Conservation (phyloP, 192 early-diverging fungal species). For the Fimicolochytrium jonesii region DNA sequence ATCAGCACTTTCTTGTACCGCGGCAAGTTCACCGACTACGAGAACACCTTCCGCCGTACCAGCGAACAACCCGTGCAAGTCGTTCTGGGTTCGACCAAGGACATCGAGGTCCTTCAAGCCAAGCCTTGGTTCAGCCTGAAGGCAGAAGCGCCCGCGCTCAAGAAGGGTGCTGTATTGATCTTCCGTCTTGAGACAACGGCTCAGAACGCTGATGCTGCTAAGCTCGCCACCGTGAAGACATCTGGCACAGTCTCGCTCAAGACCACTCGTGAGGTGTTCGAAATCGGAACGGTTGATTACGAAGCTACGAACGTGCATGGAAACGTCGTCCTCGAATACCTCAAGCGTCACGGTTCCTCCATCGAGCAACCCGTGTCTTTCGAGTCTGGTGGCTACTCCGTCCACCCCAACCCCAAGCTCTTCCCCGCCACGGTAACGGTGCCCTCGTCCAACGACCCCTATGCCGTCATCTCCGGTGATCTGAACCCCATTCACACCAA, state of each 20-base stretch:
- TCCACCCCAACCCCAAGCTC: conserved; percentile 80
- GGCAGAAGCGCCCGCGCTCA: conserved; percentile 57
- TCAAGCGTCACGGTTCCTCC: conserved; percentile 76
- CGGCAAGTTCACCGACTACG: conserved; percentile 81
- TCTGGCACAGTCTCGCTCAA: conserved; percentile 45
- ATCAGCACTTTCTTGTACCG: conserved; percentile 90
- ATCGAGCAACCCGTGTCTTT: conserved; percentile 89
- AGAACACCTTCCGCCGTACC: conserved; percentile 80
- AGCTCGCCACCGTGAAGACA: conserved; percentile 71
- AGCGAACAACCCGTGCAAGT: conserved; percentile 78
- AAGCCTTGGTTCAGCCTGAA: conserved; percentile 86
- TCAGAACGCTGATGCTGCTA: conserved; percentile 52
- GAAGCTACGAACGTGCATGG: conserved; percentile 68
- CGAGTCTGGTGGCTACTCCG: conserved; percentile 75
- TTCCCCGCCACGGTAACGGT: conserved; percentile 84
- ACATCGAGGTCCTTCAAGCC: conserved; percentile 83
- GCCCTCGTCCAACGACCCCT: conserved; percentile 81
- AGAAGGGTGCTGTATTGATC: conserved; percentile 56
- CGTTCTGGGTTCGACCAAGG: conserved; percentile 67
- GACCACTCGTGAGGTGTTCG: conserved; percentile 50
- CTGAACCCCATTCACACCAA: conserved; percentile 96
- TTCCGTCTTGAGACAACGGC: conserved; percentile 74
- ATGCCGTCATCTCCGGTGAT: conserved; percentile 83
- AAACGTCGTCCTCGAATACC: conserved; percentile 86
- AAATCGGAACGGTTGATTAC: conserved; percentile 79